A percentile compares a stretch with the other conserved stretches of the same genome.
phyloP scores from a whole-genome alignment of 176 grass and related monocot genomes.

The Ampelocalamus luodianensis region DNA sequence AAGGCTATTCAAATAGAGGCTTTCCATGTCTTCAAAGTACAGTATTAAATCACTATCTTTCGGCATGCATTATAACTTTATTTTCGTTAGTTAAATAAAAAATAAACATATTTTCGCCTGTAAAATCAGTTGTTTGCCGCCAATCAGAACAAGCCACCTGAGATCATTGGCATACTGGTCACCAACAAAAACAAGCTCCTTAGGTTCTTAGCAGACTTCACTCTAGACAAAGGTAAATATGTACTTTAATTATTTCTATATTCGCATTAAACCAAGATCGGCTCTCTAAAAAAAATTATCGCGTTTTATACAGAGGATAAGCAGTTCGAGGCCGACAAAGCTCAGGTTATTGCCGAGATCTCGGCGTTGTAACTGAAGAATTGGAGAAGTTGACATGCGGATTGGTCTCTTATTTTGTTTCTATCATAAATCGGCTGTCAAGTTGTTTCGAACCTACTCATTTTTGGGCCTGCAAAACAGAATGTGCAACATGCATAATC shows the following conservation, averaged over 20 bases:
- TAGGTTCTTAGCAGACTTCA: constrained; percentile 46
- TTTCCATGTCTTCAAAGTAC: constrained; percentile 57
- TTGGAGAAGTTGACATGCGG: not conserved
- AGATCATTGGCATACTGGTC: constrained; percentile 46
- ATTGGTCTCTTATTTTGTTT: not conserved
- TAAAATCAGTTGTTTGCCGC: constrained; percentile 49
- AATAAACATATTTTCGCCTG: not conserved
- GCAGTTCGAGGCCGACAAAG: constrained; percentile 51
- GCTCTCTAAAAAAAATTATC: not conserved
- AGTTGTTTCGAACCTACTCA: not conserved
- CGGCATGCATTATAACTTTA: not conserved
- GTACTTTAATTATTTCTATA: not conserved
- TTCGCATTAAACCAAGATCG: not conserved
- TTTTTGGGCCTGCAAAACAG: not conserved
- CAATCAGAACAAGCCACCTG: constrained; percentile 54
- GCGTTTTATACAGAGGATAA: constrained; percentile 30
- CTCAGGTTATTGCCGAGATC: constrained; percentile 42
- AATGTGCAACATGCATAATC: not conserved
- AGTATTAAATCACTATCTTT: not conserved
- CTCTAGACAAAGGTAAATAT: constrained; percentile 43
- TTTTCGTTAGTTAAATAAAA: not conserved
- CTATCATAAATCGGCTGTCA: not conserved
- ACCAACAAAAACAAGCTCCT: constrained; percentile 55
- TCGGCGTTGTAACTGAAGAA: constrained; percentile 8
- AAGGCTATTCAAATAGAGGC: constrained; percentile 54